Percentiles rank a stretch among this genome's conserved stretches.
Conservation (phyloP, 1,284 basidiomycete species). For the Salmacisia buchloeana region DNA sequence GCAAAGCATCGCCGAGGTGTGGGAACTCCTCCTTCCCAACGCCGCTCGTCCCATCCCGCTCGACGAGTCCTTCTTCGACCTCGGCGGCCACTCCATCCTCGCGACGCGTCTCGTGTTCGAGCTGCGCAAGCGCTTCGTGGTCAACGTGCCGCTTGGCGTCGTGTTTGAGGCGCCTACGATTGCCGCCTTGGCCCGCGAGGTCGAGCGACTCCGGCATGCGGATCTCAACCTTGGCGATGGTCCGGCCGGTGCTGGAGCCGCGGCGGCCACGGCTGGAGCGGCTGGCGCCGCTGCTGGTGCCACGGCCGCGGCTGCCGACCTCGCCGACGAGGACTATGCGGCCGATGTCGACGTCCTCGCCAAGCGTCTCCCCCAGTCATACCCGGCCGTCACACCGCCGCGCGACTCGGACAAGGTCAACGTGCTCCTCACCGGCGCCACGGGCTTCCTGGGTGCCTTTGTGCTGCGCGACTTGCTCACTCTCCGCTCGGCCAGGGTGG, state of each 20-base stretch:
- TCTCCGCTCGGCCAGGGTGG: constrained; percentile 59
- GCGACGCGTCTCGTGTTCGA: constrained; percentile 96
- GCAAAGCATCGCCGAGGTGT: constrained; percentile 68
- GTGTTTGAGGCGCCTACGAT: constrained; percentile 91
- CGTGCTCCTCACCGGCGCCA: constrained; percentile 91
- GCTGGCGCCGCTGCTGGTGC: constrained; percentile 7
- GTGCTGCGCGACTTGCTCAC: constrained; percentile 75
- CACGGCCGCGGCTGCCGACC: constrained; percentile 41
- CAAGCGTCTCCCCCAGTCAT: constrained; percentile 43
- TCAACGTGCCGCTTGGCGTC: constrained; percentile 84
- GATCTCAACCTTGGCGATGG: constrained; percentile 70
- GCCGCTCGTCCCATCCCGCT: constrained; percentile 71
- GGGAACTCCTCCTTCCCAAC: constrained; percentile 76
- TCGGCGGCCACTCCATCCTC: constrained; percentile 96
- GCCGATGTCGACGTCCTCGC: constrained; percentile 70
- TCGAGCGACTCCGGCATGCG: constrained; percentile 71
- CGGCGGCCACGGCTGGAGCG: constrained; percentile 10
- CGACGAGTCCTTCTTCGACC: constrained; percentile 96
- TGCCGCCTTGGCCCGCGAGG: constrained; percentile 67
- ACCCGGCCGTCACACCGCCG: constrained; percentile 6
- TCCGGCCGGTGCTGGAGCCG: constrained; percentile 17
- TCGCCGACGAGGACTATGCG: constrained; percentile 61
- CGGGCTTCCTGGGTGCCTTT: constrained; percentile 94
- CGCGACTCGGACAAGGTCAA: constrained; percentile 54
- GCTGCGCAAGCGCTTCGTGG: constrained; percentile 84